Percentiles rank a stretch among this genome's conserved stretches.
Evolutionary conservation across 2,329 filamentous ascomycete genomes (phyloP).

Genomic region (Phyllosticta citrichinensis): DNA sequence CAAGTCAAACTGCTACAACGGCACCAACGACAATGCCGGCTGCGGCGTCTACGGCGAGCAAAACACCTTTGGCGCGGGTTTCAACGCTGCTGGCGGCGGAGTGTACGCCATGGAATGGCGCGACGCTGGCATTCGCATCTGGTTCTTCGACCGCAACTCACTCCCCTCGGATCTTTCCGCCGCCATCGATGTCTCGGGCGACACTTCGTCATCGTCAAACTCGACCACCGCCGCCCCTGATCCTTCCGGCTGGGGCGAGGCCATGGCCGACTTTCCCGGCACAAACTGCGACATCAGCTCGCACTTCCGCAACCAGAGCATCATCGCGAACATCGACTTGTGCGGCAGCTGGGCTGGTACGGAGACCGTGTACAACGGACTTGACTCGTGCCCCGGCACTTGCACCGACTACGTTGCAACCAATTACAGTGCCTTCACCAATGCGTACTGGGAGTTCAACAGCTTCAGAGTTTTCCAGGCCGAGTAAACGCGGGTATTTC

Average conservation of each 20-base stretch:
- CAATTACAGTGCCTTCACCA: conserved; percentile 20
- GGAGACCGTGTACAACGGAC: not conserved
- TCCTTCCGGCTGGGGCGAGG: conserved; percentile 34
- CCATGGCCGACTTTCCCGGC: conserved; percentile 7
- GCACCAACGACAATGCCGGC: conserved; percentile 17
- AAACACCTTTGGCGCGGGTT: conserved; percentile 14
- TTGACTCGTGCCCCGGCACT: conserved; percentile 19
- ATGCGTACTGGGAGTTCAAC: conserved; percentile 27
- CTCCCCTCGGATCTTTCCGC: conserved; percentile 36
- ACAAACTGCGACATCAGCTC: conserved; percentile 7
- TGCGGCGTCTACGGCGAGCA: conserved; percentile 11
- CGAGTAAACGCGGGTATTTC: not conserved
- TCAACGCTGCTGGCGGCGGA: conserved; percentile 36
- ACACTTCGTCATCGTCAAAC: not conserved
- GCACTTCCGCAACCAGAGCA: conserved; percentile 10
- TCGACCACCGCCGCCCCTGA: conserved; percentile 29
- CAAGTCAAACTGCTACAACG: conserved; percentile 21
- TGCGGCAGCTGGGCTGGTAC: conserved; percentile 8
- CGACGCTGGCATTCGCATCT: conserved; percentile 37
- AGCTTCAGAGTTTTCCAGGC: conserved; percentile 11
- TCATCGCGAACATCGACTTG: conserved; percentile 9
- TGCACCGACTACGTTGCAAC: conserved; percentile 24
- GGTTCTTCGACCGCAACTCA: conserved; percentile 38
- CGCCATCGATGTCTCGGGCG: not conserved
- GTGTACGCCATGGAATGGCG: conserved; percentile 42